Conservation (phyloP, 75 land plant species). For the Picea glauca region DNA sequence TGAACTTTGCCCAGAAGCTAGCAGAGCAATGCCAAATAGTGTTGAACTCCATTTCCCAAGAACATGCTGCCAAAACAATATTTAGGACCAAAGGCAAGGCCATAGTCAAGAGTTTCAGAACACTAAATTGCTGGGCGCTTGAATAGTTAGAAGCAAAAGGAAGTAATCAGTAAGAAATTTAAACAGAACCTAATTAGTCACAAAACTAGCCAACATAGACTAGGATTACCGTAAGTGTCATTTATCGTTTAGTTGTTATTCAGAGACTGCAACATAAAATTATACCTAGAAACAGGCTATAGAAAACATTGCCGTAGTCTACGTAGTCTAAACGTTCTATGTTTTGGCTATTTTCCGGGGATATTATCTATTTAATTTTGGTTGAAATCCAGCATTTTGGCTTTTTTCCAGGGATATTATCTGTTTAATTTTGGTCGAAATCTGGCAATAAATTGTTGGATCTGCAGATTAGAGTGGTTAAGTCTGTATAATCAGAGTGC, state of each 20-base stretch:
- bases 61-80: conserved; percentile 51
- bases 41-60: conserved; percentile 61
- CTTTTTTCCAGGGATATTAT: too few relatives aligned
- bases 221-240: not conserved
- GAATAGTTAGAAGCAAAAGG: not conserved
- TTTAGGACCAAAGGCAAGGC: not conserved
- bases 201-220: not conserved
- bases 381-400: too few relatives aligned
- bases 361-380: too few relatives aligned
- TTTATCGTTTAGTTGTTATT: not conserved
- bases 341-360: too few relatives aligned
- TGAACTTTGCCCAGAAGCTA: conserved; percentile 94
- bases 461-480: too few relatives aligned
- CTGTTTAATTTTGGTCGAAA: too few relatives aligned
- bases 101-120: not conserved
- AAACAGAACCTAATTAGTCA: not conserved
- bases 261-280: not conserved
- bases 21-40: conserved; percentile 64
- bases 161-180: not conserved
- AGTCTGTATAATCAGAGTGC: too few relatives aligned
- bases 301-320: not conserved
- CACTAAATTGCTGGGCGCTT: not conserved
- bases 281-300: not conserved
- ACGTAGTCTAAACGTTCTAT: too few relatives aligned
- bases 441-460: too few relatives aligned